Percentiles rank a stretch among this genome's conserved stretches.
These are phyloP conservation scores for Claviceps monticola DNA, from an alignment of 2,329 filamentous ascomycete species.

Conservation along the genomic window DNA sequence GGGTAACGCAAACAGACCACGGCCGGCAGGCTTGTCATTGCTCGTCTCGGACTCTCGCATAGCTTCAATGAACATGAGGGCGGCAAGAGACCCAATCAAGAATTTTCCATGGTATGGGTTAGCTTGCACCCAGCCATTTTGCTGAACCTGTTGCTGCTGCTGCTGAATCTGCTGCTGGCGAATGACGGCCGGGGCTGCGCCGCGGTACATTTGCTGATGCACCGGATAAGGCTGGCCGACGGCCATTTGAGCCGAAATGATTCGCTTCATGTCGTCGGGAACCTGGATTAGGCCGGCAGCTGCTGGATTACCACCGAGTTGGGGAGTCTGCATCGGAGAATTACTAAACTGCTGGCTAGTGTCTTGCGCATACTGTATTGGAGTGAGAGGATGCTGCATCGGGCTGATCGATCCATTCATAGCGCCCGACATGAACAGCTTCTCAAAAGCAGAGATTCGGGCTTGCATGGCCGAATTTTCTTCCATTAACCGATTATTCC, in stretches of 20 bases:
- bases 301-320: conserved; percentile 24
- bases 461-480: conserved; percentile 71
- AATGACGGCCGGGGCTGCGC: conserved; percentile 28
- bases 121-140: conserved; percentile 38
- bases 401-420: conserved; percentile 47
- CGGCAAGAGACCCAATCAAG: conserved; percentile 85
- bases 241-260: conserved; percentile 42
- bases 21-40: conserved; percentile 48
- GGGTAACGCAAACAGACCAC: conserved; percentile 53
- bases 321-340: conserved; percentile 28
- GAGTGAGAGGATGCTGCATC: conserved; percentile 38
- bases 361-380: conserved; percentile 33
- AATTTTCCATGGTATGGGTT: conserved; percentile 56
- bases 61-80: conserved; percentile 82
- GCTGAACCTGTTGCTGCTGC: conserved; percentile 34
- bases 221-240: conserved; percentile 39
- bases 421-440: conserved; percentile 66
- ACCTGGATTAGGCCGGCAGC: conserved; percentile 48
- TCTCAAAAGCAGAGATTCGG: conserved; percentile 60
- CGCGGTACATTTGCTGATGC: conserved; percentile 32
- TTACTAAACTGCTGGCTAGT: conserved; percentile 30
- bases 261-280: conserved; percentile 52
- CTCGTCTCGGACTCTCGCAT: conserved; percentile 53
- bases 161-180: conserved; percentile 45
- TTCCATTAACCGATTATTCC: conserved; percentile 67